Evolutionary conservation across 2,329 filamentous ascomycete species (phyloP).

Genomic region (Rutstroemia sp.): DNA sequence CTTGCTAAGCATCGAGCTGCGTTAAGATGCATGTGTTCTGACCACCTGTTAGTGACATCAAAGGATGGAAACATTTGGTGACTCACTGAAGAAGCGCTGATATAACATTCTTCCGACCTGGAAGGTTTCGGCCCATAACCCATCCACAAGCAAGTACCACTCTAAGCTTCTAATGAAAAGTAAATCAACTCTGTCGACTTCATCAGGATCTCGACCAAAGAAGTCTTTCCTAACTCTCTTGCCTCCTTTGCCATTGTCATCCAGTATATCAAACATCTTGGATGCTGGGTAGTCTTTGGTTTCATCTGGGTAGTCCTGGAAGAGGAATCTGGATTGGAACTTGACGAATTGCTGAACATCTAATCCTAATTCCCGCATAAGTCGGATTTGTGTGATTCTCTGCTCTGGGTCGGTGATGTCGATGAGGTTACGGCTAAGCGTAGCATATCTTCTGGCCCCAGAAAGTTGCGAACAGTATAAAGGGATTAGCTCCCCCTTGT

Average conservation of each 20-base stretch:
- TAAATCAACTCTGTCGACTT: conserved; percentile 57
- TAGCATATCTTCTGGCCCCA: conserved; percentile 55
- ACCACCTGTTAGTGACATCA: conserved; percentile 14
- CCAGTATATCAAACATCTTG: conserved; percentile 44
- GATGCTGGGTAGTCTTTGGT: conserved; percentile 33
- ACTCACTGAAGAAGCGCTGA: conserved; percentile 76
- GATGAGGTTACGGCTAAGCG: conserved; percentile 70
- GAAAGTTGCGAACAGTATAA: conserved; percentile 79
- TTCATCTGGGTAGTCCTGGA: conserved; percentile 41
- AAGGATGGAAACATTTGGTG: background rate
- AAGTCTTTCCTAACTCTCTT: conserved; percentile 64
- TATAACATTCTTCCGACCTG: conserved; percentile 64
- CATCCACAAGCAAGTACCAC: conserved; percentile 73
- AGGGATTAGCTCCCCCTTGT: conserved; percentile 72
- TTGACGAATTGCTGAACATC: conserved; percentile 67
- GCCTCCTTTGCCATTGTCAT: conserved; percentile 39
- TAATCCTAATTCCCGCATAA: conserved; percentile 70
- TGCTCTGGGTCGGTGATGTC: conserved; percentile 59
- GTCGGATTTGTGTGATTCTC: conserved; percentile 59
- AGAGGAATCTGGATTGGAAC: conserved; percentile 52
- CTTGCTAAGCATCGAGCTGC: conserved; percentile 47
- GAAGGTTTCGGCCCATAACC: conserved; percentile 66
- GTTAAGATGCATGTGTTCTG: conserved; percentile 38
- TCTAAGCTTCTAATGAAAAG: conserved; percentile 71
- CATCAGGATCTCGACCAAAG: conserved; percentile 57